Evolutionary conservation across 1,284 basidiomycete species (phyloP).

Genomic region (Pseudozyma tsukubaensis): DNA sequence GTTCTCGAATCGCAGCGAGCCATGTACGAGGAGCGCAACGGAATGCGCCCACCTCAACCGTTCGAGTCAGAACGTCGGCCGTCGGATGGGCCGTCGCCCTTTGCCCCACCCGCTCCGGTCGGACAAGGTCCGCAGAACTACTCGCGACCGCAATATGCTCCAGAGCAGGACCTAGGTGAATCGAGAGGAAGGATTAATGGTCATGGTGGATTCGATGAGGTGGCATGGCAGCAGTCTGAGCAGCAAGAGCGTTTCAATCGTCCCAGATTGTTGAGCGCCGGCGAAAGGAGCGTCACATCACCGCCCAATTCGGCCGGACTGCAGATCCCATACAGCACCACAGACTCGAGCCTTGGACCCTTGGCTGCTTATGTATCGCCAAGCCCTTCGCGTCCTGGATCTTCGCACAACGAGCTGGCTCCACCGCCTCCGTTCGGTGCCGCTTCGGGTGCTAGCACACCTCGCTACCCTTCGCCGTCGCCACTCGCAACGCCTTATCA

Average conservation of each 20-base stretch:
- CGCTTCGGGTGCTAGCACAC: constrained; percentile 28
- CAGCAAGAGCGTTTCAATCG: constrained; percentile 1
- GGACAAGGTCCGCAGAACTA: neutral
- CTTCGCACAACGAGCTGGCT: constrained; percentile 23
- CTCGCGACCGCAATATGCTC: constrained; percentile 4
- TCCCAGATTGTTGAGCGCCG: neutral
- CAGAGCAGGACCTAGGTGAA: constrained; percentile 33
- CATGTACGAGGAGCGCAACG: constrained; percentile 44
- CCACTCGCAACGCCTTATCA: constrained; percentile 26
- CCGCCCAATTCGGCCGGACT: constrained; percentile 21
- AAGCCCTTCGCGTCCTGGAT: constrained; percentile 29
- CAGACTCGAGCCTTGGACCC: constrained; percentile 17
- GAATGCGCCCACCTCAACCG: constrained; percentile 17
- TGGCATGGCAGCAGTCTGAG: constrained; percentile 12
- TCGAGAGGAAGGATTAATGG: constrained; percentile 7
- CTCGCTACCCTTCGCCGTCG: constrained; percentile 17
- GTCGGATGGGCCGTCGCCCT: constrained; percentile 16
- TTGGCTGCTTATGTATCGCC: constrained; percentile 32
- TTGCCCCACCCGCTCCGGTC: neutral
- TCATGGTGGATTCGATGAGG: constrained; percentile 6
- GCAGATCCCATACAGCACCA: constrained; percentile 11
- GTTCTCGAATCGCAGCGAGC: constrained; percentile 44
- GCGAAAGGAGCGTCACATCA: constrained; percentile 1
- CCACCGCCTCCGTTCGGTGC: constrained; percentile 24
- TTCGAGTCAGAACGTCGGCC: constrained; percentile 18